These are phyloP conservation scores for Penicillium sp. DNA, from an alignment of 2,329 filamentous ascomycete genomes.

Conservation along the genomic window DNA sequence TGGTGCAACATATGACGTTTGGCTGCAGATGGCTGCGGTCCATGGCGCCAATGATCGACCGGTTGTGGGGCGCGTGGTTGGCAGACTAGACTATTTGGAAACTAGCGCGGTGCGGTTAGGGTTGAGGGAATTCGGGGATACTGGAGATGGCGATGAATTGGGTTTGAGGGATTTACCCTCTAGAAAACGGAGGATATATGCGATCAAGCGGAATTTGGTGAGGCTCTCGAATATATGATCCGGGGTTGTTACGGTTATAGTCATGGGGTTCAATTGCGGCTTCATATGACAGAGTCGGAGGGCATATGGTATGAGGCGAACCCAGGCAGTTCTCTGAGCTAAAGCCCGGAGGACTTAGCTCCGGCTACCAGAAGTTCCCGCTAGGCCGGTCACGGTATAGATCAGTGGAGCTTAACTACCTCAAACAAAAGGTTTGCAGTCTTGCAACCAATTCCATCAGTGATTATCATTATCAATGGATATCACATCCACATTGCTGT, in stretches of 20 bases:
- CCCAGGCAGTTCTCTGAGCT: not conserved
- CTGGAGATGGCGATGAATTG: not conserved
- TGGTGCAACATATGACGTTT: conserved; percentile 37
- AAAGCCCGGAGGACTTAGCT: conserved; percentile 10
- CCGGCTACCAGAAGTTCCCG: not conserved
- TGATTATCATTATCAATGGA: not conserved
- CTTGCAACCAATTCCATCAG: not conserved
- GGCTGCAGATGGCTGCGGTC: conserved; percentile 11
- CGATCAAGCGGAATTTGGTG: not conserved
- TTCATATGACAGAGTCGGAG: not conserved
- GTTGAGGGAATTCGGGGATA: not conserved
- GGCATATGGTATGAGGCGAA: not conserved
- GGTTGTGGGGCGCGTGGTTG: not conserved
- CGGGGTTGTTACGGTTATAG: not conserved
- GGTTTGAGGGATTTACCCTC: not conserved
- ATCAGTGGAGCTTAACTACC: conserved; percentile 7
- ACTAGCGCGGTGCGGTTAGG: not conserved
- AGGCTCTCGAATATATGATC: not conserved
- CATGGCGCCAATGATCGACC: conserved; percentile 21
- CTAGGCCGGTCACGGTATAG: not conserved
- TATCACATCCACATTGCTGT: not conserved
- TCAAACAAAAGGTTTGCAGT: not conserved
- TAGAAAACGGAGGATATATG: not conserved
- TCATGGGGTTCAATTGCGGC: not conserved
- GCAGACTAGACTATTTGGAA: not conserved